Conservation (phyloP, 2,329 filamentous ascomycete species). For the Hymenoscyphus repandus region DNA sequence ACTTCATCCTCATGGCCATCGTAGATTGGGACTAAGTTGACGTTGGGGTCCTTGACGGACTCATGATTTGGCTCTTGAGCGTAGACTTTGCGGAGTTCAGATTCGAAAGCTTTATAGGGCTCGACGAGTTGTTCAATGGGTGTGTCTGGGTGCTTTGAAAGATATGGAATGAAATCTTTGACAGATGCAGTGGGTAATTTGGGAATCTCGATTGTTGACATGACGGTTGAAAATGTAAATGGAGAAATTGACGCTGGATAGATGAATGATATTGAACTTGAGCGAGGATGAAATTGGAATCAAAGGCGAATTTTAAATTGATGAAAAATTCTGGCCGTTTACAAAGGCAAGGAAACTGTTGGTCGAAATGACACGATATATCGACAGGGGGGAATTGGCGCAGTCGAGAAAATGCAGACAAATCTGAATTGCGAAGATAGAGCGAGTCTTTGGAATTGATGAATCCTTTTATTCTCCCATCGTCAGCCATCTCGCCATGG, state of each 20-base stretch:
- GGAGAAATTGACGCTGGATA: too few relatives aligned
- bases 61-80: constrained; percentile 62
- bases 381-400: not conserved
- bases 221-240: too few relatives aligned
- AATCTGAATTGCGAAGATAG: too few relatives aligned
- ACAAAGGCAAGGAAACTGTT: not conserved
- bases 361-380: not conserved
- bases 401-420: too few relatives aligned
- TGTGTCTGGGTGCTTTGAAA: constrained; percentile 48
- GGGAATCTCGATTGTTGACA: constrained; percentile 19
- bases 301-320: too few relatives aligned
- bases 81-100: constrained; percentile 59
- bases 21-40: constrained; percentile 66
- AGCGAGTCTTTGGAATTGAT: not conserved
- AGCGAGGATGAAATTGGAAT: too few relatives aligned
- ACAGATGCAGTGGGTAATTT: constrained; percentile 21
- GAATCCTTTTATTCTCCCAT: not conserved
- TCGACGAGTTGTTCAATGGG: constrained; percentile 53
- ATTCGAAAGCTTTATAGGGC: constrained; percentile 65
- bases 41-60: constrained; percentile 47
- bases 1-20: constrained; percentile 49
- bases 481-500: not conserved
- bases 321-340: not conserved
- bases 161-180: constrained; percentile 38
- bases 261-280: too few relatives aligned